A percentile compares a stretch with the other conserved stretches of the same genome.
Evolutionary conservation across 192 early-diverging fungal species (phyloP).

Genomic region (Coemansia javaensis): DNA sequence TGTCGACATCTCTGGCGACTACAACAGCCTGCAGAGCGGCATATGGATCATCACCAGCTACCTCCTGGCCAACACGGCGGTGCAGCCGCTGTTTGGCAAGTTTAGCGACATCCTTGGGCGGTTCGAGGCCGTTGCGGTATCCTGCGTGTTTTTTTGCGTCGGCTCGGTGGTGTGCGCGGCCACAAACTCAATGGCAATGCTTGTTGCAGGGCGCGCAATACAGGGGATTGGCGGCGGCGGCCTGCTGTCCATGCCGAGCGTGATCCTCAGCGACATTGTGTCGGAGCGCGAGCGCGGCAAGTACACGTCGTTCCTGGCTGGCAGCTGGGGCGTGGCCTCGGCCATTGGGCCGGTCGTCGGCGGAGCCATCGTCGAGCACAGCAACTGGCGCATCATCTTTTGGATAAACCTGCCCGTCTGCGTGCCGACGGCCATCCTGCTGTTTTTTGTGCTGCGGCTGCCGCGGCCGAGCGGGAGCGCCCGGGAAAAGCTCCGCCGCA

Average conservation of each 20-base stretch:
- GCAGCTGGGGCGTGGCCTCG: constrained; percentile 56
- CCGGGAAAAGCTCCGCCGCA: constrained; percentile 53
- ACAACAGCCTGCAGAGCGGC: constrained; percentile 56
- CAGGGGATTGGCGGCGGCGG: constrained; percentile 70
- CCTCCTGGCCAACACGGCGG: constrained; percentile 63
- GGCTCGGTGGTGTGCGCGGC: constrained; percentile 55
- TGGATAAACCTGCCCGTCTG: constrained; percentile 58
- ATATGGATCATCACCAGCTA: constrained; percentile 79
- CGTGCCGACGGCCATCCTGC: constrained; percentile 35
- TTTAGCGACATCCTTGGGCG: constrained; percentile 80
- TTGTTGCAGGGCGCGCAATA: constrained; percentile 65
- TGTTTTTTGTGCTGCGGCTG: constrained; percentile 46
- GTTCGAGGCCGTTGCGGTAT: constrained; percentile 51
- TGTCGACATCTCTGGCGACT: constrained; percentile 57
- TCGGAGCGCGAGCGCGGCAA: constrained; percentile 58
- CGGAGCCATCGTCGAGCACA: constrained; percentile 55
- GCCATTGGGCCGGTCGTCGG: constrained; percentile 60
- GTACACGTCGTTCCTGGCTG: constrained; percentile 55
- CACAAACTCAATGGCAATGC: constrained; percentile 58
- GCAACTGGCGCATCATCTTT: constrained; percentile 54
- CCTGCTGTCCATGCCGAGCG: constrained; percentile 57
- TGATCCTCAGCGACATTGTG: constrained; percentile 65
- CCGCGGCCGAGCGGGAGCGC: constrained; percentile 27
- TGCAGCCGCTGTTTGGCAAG: constrained; percentile 77
- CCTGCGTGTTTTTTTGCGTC: constrained; percentile 51